Base-by-base conservation (phyloP, 495 filamentous ascomycete genomes). In the Daldinia bambusicola region DNA sequence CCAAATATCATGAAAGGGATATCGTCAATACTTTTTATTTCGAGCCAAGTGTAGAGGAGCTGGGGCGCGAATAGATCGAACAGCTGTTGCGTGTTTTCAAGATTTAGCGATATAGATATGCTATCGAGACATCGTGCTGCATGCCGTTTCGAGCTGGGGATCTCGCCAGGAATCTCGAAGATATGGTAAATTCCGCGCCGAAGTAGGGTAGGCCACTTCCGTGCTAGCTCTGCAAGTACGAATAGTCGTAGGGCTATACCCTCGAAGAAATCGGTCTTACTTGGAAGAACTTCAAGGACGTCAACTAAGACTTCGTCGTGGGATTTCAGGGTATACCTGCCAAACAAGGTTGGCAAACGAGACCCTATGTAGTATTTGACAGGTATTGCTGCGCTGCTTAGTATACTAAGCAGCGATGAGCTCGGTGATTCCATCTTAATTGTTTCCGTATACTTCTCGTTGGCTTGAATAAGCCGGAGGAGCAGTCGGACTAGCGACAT, bases 51-150 rank as follows among this genome's bases (percentile, higher is more conserved):
- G 76, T 92, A 97, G 4, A 98, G 82, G n/a, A 98, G 84, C 77
- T 99, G 96, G 22, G 94, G 89, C 16, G 92, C 89, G 74, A 98
- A 98, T 3, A 98, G 84, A n/a, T 83, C 85, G 76, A 98, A 98
- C 3, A 99, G 77, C 43, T 89, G 84, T 71, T 84, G 86, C 1
- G 92, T 82, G 41, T 86, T 83, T 37, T 81, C 74, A 37, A 98
- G 85, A 2, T 86, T 82, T 40, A 97, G 83, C 6, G 85, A 80
- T 45, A 77, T 80, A 5, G 93, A 87, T 26, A 98, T 86, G 50
- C 85, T 81, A n/a, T 66, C 69, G 50, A 97, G 79, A 74, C 92
- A 94, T 55, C 84, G 86, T 53, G 85, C 85, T 1, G 95, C 93
- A 80, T 98, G 91, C 38, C 79, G 80, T 48, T 85, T 78, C 20